A percentile compares a stretch with the other conserved stretches of the same genome.
These are phyloP conservation scores for Hypomyces perniciosus DNA, from an alignment of 2,329 filamentous ascomycete genomes.

Conservation along the genomic window DNA sequence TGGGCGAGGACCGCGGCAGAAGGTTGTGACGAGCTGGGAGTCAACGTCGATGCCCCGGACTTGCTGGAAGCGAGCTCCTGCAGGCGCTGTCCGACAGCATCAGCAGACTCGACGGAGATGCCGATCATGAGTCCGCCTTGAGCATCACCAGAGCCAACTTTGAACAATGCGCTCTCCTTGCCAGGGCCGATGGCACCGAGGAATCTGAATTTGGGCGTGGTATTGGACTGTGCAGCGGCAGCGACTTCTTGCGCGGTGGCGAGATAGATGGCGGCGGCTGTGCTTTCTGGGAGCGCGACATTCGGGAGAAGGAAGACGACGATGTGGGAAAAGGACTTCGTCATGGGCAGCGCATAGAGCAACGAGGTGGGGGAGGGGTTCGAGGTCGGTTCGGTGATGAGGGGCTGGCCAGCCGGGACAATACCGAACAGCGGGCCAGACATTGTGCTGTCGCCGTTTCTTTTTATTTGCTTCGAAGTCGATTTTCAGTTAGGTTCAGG, in stretches of 20 bases:
- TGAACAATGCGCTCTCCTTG: conserved; percentile 90
- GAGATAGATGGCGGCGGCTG: conserved; percentile 86
- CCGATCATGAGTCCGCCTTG: conserved; percentile 62
- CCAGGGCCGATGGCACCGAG: conserved; percentile 84
- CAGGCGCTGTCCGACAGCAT: conserved; percentile 64
- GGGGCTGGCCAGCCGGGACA: conserved; percentile 53
- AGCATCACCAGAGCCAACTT: conserved; percentile 44
- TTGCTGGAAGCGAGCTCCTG: conserved; percentile 45
- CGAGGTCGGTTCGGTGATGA: conserved; percentile 50
- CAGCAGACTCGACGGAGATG: conserved; percentile 71
- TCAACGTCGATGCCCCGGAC: conserved; percentile 4
- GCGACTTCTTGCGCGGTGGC: conserved; percentile 45
- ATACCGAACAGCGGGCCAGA: conserved; percentile 50
- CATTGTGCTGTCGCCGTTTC: conserved; percentile 23
- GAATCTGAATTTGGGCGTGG: conserved; percentile 63
- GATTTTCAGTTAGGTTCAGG: too few relatives aligned
- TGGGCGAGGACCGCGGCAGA: conserved; percentile 80
- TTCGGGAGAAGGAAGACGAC: conserved; percentile 85
- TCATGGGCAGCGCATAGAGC: conserved; percentile 45
- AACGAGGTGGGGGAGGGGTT: conserved; percentile 49
- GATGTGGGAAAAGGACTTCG: conserved; percentile 66
- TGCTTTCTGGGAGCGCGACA: conserved; percentile 62
- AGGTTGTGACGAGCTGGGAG: conserved; percentile 30
- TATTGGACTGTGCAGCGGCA: conserved; percentile 33
- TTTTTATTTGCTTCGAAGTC: too few relatives aligned